phyloP scores from a whole-genome alignment of 768 basidiomycete genomes.

The Cystobasidium onofrii region DNA sequence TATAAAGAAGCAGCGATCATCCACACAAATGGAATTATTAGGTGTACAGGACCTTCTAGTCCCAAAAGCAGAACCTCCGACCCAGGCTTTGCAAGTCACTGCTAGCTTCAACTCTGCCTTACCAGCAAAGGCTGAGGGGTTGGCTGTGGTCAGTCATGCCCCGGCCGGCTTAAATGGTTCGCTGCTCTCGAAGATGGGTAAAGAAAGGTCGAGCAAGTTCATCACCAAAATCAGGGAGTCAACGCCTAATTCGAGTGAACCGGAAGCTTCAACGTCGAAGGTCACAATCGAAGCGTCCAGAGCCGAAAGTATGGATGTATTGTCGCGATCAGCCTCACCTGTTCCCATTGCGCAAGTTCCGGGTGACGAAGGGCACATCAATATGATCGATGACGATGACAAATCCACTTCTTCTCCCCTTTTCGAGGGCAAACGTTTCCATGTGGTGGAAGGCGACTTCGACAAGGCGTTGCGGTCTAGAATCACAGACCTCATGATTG shows the following conservation, averaged over 20 bases:
- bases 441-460: neutral
- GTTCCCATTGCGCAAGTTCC: neutral
- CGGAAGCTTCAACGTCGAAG: neutral
- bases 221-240: neutral
- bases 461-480: neutral
- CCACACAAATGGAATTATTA: neutral
- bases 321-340: neutral
- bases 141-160: neutral
- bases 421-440: neutral
- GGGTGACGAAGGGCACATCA: too few species aligned
- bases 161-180: neutral
- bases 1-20: neutral
- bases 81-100: too few species aligned
- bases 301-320: neutral
- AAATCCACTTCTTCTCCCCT: neutral
- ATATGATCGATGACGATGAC: neutral
- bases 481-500: neutral
- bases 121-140: neutral
- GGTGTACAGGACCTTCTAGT: slow-evolving; percentile 13
- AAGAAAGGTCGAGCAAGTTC: neutral
- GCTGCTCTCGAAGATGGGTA: slow-evolving; percentile 1
- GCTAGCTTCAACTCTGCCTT: neutral
- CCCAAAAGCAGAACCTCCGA: neutral
- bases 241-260: neutral
- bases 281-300: neutral